These are phyloP conservation scores for Microbotryum silenes-acaulis DNA, from an alignment of 1,284 basidiomycete genomes.

Conservation along the genomic window DNA sequence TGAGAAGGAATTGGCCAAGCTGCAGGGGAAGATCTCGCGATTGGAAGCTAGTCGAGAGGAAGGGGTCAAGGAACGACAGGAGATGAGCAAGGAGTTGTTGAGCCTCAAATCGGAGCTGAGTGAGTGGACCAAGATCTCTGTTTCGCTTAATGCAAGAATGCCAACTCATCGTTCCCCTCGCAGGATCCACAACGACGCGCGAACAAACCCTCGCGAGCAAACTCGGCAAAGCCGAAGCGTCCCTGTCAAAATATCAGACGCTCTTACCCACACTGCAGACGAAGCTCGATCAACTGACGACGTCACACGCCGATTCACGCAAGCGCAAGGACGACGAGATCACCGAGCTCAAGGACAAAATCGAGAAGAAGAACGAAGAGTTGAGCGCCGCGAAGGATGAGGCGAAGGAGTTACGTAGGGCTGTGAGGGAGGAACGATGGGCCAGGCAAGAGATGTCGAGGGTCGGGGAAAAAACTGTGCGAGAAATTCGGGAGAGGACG, in stretches of 20 bases:
- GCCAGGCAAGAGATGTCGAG: background rate
- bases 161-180: background rate
- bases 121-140: background rate
- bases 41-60: conserved; percentile 7
- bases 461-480: background rate
- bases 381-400: background rate
- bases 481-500: background rate
- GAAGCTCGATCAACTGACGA: conserved; percentile 16
- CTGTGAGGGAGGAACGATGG: background rate
- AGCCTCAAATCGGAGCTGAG: conserved; percentile 22
- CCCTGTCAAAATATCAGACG: conserved; percentile 21
- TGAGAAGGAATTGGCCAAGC: conserved; percentile 21
- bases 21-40: conserved; percentile 12
- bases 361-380: background rate
- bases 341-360: background rate
- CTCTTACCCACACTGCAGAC: conserved; percentile 23
- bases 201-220: conserved; percentile 10
- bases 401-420: background rate
- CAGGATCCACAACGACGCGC: conserved; percentile 6
- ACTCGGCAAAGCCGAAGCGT: conserved; percentile 14
- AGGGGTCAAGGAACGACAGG: conserved; percentile 6
- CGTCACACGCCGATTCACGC: conserved; percentile 19
- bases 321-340: conserved; percentile 22
- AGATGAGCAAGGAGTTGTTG: conserved; percentile 8
- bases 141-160: background rate